These are phyloP conservation scores for Scytalidium lignicola DNA, from an alignment of 2,329 filamentous ascomycete species.

Conservation along the genomic window DNA sequence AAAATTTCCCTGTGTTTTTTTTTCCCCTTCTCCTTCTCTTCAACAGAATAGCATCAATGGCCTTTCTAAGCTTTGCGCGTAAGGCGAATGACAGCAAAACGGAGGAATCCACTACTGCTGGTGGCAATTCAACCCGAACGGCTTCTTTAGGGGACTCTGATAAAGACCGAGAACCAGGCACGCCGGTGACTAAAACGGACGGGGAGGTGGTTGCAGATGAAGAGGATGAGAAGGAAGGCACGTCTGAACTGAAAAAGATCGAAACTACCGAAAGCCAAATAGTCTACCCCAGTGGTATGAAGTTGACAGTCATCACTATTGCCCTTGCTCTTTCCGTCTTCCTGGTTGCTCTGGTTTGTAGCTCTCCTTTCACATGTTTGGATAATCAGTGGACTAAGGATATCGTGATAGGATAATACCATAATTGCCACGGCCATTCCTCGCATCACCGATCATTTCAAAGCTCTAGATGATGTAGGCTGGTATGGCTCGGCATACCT, in stretches of 20 bases:
- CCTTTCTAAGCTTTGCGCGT: no score
- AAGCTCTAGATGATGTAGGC: conserved; percentile 33
- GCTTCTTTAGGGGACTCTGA: neutral
- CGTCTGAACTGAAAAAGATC: neutral
- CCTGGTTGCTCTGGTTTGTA: conserved; percentile 26
- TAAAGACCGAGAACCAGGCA: neutral
- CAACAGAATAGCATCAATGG: no score
- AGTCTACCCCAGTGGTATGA: conserved; percentile 15
- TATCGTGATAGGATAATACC: conserved; percentile 19
- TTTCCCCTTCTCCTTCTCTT: no score
- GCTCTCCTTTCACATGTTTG: neutral
- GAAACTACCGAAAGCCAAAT: neutral
- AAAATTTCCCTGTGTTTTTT: no score
- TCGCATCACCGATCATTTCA: conserved; percentile 25
- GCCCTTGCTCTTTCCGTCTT: conserved; percentile 42
- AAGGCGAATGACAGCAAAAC: no score
- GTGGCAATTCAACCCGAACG: no score
- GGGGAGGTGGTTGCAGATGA: neutral
- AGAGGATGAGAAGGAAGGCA: neutral
- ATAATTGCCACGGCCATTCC: conserved; percentile 27
- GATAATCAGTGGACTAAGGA: neutral
- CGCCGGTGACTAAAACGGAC: neutral
- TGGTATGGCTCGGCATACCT: conserved; percentile 35
- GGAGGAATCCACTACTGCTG: no score
- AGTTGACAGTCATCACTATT: conserved; percentile 35